Base-by-base conservation (phyloP, 2,329 filamentous ascomycete species). In the Teratosphaeria epicoccoides region DNA sequence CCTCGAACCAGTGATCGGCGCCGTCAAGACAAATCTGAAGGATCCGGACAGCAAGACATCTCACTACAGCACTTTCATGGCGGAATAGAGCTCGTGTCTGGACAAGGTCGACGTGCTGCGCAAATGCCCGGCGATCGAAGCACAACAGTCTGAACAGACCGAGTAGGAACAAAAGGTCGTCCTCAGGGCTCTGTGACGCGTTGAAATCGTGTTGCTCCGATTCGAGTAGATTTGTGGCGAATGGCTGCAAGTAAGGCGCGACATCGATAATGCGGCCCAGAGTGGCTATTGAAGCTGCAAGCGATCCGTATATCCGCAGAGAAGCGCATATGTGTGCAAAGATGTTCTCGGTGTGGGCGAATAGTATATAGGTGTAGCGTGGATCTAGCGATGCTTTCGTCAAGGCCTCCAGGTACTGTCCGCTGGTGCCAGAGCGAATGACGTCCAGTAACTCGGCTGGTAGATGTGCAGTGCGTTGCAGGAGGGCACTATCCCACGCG, bases 261-360 rank as follows among this genome's bases (percentile, higher is more conserved):
- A 93, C 84, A 17, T 88, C 87, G 61, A 96, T 68, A 56, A 95
- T 77, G 63, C 86, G 80, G 55, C 87, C 85, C 71, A 95, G 86
- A 26, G 87, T 84, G 51, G 83, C 78, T 57, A 91, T 45, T 3
- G 58, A 45, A 10, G 56, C 46, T 26, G 62, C 53, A 4, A 77
- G 49, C 84, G 65, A 53, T 61, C 63, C 28, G 66, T 67, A 40
- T 62, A 55, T 33, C 56, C 61, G 52, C 59, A 65, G 72, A 67
- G 62, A 73, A 44, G 88, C 85, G 69, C 85, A 88, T 47, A 94
- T 75, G 68, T 96, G 90, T 60, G 88, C 81, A 62, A 93, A 87
- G 40, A 90, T 71, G 55, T 78, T 73, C 66, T 87, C 82, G 68
- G 90, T 89, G 63, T 85, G 78, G 58, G 79, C 74, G 64, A 93